phyloP scores from a whole-genome alignment of 352 stramenopile species.

The Globisporangium cylindrosporum region DNA sequence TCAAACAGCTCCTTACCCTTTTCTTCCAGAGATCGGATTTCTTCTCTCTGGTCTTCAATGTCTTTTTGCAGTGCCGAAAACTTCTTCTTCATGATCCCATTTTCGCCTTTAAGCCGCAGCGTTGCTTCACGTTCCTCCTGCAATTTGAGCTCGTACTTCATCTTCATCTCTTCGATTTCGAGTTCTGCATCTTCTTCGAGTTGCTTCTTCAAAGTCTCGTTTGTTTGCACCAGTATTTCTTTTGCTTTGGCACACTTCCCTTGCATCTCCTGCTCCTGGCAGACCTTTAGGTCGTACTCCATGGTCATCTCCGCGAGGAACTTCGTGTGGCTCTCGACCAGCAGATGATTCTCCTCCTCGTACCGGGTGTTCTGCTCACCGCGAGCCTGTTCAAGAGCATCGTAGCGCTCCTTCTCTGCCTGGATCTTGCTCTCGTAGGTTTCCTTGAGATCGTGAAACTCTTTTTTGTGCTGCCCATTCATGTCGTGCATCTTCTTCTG shows the following conservation, averaged over 20 bases:
- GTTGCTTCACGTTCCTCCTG: constrained; percentile 88
- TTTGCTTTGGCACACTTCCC: constrained; percentile 56
- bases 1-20: constrained; percentile 92
- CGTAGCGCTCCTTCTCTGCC: constrained; percentile 87
- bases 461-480: constrained; percentile 83
- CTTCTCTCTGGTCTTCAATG: constrained; percentile 94
- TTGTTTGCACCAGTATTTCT: constrained; percentile 77
- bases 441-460: constrained; percentile 89
- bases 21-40: constrained; percentile 89
- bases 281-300: constrained; percentile 90
- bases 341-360: constrained; percentile 73
- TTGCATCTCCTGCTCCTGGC: constrained; percentile 80
- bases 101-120: constrained; percentile 93
- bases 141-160: constrained; percentile 90
- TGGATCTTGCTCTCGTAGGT: constrained; percentile 92
- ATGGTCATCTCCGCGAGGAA: constrained; percentile 91
- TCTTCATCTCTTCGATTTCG: constrained; percentile 92
- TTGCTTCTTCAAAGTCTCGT: constrained; percentile 88
- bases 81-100: constrained; percentile 97
- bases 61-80: constrained; percentile 92
- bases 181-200: constrained; percentile 94
- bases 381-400: constrained; percentile 73
- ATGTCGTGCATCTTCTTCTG: constrained; percentile 91
- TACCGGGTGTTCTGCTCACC: constrained; percentile 69
- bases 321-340: constrained; percentile 77